Evolutionary conservation across 2,329 filamentous ascomycete genomes (phyloP).

Genomic region (Akanthomyces muscarius): DNA sequence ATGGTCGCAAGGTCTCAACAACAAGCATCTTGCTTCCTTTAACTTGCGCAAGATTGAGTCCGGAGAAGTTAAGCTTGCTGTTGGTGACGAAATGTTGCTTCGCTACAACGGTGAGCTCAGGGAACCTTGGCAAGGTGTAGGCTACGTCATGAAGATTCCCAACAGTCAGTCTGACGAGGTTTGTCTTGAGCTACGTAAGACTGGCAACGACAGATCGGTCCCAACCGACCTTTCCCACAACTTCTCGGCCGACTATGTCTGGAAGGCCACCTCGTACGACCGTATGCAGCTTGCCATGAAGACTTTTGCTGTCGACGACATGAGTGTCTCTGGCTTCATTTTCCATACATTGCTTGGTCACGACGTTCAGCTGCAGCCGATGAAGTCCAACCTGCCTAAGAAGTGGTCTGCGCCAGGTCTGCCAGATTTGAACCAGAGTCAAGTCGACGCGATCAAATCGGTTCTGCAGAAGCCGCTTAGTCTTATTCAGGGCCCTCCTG

Average conservation of each 20-base stretch:
- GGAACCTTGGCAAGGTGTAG: slow-evolving; percentile 91
- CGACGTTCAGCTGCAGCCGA: slow-evolving; percentile 87
- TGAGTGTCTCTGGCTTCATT: slow-evolving; percentile 97
- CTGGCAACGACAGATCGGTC: slow-evolving; percentile 92
- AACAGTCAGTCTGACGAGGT: slow-evolving; percentile 99
- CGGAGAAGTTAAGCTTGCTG: slow-evolving; percentile 94
- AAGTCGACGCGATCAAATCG: slow-evolving; percentile 93
- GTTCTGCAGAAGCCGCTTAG: slow-evolving; percentile 91
- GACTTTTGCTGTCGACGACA: slow-evolving; percentile 94
- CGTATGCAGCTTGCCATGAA: slow-evolving; percentile 99
- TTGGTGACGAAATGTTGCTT: slow-evolving; percentile 96
- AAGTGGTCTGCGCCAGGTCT: slow-evolving; percentile 95
- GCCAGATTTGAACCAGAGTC: slow-evolving; percentile 90
- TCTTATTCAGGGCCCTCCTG: slow-evolving; percentile 93
- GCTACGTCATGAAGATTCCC: slow-evolving; percentile 98
- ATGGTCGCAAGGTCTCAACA: slow-evolving; percentile 94
- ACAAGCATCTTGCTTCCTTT: slow-evolving; percentile 94
- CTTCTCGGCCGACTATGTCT: slow-evolving; percentile 98
- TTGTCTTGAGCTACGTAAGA: slow-evolving; percentile 87
- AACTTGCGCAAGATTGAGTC: slow-evolving; percentile 95
- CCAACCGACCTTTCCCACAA: slow-evolving; percentile 96
- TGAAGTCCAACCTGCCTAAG: slow-evolving; percentile 93
- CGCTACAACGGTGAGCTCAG: slow-evolving; percentile 94
- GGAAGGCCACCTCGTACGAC: slow-evolving; percentile 99
- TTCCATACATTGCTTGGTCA: slow-evolving; percentile 96